Conservation (phyloP, 1,284 basidiomycete genomes). For the Apiotrichum gracile region DNA sequence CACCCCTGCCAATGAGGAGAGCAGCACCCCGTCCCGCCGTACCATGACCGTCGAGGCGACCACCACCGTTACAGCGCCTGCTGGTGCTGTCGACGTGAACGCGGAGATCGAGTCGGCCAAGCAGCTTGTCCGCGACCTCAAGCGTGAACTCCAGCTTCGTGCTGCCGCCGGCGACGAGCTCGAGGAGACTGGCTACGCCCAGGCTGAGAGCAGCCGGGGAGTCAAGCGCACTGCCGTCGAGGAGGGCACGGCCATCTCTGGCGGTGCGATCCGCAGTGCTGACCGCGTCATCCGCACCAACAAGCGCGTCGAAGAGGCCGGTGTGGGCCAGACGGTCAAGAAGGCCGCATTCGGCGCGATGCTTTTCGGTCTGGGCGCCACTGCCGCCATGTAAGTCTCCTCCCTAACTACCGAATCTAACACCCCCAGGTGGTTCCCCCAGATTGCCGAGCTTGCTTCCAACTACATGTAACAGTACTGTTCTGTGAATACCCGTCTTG, state of each 20-base stretch:
- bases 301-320: slow-evolving; percentile 29
- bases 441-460: not conserved
- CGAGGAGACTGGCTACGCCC: slow-evolving; percentile 33
- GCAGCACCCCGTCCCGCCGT: slow-evolving; percentile 14
- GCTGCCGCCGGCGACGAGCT: slow-evolving; percentile 38
- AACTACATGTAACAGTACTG: not conserved
- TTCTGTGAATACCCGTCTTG: not conserved
- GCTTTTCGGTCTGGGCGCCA: slow-evolving; percentile 43
- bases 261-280: slow-evolving; percentile 21
- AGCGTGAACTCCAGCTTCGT: slow-evolving; percentile 35
- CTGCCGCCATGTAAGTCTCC: slow-evolving; percentile 36
- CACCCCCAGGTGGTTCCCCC: slow-evolving; percentile 1
- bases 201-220: slow-evolving; percentile 27
- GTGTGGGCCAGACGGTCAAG: slow-evolving; percentile 25
- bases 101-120: slow-evolving; percentile 44
- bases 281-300: slow-evolving; percentile 36
- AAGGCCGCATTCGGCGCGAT: slow-evolving; percentile 41
- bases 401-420: too few relatives aligned
- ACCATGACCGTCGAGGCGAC: slow-evolving; percentile 42
- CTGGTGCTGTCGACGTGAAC: slow-evolving; percentile 36
- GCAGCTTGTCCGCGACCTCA: slow-evolving; percentile 44
- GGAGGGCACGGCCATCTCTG: slow-evolving; percentile 31
- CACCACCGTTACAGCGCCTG: slow-evolving; percentile 40
- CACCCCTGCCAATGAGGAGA: slow-evolving; percentile 6
- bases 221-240: slow-evolving; percentile 37